Evolutionary conservation across 805 yeast species (phyloP), one percentile per base, ranked within the genome.

Genomic region (Torulaspora delbrueckii): DNA sequence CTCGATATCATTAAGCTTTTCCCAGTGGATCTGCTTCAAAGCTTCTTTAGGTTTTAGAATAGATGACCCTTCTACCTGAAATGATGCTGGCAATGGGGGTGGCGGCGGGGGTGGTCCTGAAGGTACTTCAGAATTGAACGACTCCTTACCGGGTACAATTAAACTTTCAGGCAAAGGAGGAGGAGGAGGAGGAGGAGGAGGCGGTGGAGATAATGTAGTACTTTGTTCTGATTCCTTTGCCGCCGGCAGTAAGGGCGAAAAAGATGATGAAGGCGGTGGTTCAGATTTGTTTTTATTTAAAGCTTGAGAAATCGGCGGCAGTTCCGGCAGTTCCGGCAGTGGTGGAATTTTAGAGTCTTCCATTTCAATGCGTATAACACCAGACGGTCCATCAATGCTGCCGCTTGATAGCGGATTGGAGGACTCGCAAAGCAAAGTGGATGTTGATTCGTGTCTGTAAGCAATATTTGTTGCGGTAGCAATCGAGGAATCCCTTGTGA

Each of bases 21-120:
- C 93, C 95, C 93, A 85, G 56, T 85, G 95, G 51, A 85, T 76
- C 57, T 85, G 95, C 58, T 84, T 85, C 67, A 85, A 66, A 62
- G 79, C 81, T 50, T 71, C 73, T 61, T 73, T 73, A 14, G 82
- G 79, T 52, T 79, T 67, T 27, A 42, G 25, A 14, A 42, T 38
- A 47, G 57, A n/a, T 51, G 53, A 9, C 13, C 32, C 27, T 12
- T 46, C n/a, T 24, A 33, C 14, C 36, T 26, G 23, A 13, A 61
- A 56, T 2, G 51, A 33, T 5, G 40, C 22, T 13, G 58, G 55
- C 9, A 50, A 47, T 23, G 54, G 61, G 28, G 47, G 59, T 26
- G 67, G 59, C 12, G 69, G 63, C 9, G 54, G 53, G 3, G 45
- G 34, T 22, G 43, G 22, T 5, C 22, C 37, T n/a, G 37, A 27